Evolutionary conservation across 2,329 filamentous ascomycete genomes (phyloP).

Genomic region (Pseudogymnoascus sp.): DNA sequence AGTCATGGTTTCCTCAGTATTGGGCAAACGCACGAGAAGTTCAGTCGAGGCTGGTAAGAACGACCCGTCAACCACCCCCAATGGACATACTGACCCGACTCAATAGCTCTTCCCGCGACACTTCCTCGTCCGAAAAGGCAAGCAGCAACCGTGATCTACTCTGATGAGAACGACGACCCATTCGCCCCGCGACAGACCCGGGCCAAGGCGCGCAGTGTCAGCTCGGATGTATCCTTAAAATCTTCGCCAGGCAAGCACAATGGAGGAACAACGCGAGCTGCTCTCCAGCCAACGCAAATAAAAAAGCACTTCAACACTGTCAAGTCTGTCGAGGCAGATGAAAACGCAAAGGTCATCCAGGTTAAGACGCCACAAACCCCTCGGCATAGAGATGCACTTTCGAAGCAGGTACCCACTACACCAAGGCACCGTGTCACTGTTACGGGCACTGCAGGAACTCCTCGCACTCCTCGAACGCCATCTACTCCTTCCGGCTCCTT

Average conservation of each 20-base stretch:
- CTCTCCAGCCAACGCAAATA: conserved; percentile 37
- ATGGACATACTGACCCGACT: conserved; percentile 14
- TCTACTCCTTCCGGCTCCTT: conserved; percentile 55
- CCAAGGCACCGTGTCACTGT: conserved; percentile 79
- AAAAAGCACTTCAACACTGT: conserved; percentile 35
- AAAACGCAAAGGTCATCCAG: conserved; percentile 35
- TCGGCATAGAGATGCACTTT: conserved; percentile 70
- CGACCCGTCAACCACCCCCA: conserved; percentile 18
- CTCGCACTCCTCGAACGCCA: conserved; percentile 69
- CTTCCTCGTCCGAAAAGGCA: conserved; percentile 37
- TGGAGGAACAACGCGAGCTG: conserved; percentile 32
- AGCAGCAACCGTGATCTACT: conserved; percentile 35
- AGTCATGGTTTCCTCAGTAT: conserved; percentile 29
- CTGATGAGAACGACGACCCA: conserved; percentile 62
- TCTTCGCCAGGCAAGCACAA: conserved; percentile 40
- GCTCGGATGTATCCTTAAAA: conserved; percentile 23
- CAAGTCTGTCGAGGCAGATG: conserved; percentile 34
- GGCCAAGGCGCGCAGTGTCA: conserved; percentile 29
- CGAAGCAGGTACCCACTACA: conserved; percentile 61
- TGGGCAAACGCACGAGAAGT: conserved; percentile 40
- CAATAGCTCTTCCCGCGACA: conserved; percentile 23
- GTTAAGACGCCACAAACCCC: conserved; percentile 65
- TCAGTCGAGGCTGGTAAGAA: conserved; percentile 30
- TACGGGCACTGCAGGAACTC: conserved; percentile 64
- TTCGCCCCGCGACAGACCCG: conserved; percentile 32